Base-by-base conservation (phyloP, 352 stramenopile species). In the Phytophthora pistaciae region DNA sequence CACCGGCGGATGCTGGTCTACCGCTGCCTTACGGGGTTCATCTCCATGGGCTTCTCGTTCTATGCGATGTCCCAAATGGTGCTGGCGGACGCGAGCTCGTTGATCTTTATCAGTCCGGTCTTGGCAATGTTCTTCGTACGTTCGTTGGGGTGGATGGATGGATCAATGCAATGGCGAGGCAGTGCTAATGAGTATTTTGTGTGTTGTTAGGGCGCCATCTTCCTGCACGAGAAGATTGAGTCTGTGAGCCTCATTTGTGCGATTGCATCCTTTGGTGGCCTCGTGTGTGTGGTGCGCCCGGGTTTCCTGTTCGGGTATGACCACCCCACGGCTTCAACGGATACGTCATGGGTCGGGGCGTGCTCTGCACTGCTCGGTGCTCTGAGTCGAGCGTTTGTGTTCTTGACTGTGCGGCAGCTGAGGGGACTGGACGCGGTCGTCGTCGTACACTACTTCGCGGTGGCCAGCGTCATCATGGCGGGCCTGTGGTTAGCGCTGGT, bases 1-100 rank as follows among this genome's bases (percentile, higher is more conserved):
- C 64, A 85, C 21, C 81, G 82, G 31, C 56, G 68, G 38, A 85
- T 90, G 70, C 69, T 94, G 29, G 40, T 87, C 16, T 84, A 80
- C 31, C 87, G 87, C 29, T 90, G 81, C 58, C 53, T 92, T 20
- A 70, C 74, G 0, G 87, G 84, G 33, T 94, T 91, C 55, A 61
- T 64, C n/a, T 88, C 81, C 23, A 91, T 92, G 63, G 68, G 73
- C n/a, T 87, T 91, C 56, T 78, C 74, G 40, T 94, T 94, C 66
- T 91, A 90, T 56, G 82, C 87, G 0, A 77, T 94, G 42, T 90
- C 84, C 1, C 82, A 91, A 54, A 91, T 94, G 82, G 83, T 91
- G 58, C 68, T 94, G 16, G 87, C 87, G 8, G 87, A 94, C 44
- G 87, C 87, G 3, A 92, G 82, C 36, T 72, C 84, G 13, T 60